Percentiles rank a stretch among this genome's conserved stretches.
These are phyloP conservation scores for Coemansia sp. DNA, from an alignment of 192 early-diverging fungal species.

Conservation along the genomic window DNA sequence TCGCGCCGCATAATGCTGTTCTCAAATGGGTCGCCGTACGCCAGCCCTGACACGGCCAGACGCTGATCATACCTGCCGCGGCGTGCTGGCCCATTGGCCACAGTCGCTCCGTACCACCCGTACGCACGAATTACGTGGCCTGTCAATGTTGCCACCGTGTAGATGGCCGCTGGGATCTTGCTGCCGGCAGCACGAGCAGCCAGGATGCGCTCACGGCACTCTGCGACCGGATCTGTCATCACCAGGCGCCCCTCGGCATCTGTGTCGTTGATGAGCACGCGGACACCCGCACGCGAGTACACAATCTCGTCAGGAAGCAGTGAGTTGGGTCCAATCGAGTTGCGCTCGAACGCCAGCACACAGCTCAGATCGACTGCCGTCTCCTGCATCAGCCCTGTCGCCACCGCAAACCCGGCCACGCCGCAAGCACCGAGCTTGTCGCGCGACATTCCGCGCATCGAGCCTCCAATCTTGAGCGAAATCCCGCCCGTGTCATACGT, in stretches of 20 bases:
- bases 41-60: conserved; percentile 63
- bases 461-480: conserved; percentile 77
- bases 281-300: conserved; percentile 69
- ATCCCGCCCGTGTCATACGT: conserved; percentile 90
- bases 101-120: conserved; percentile 69
- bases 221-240: conserved; percentile 75
- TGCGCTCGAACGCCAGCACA: conserved; percentile 77
- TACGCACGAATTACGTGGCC: conserved; percentile 80
- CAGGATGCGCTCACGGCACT: conserved; percentile 72
- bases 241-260: conserved; percentile 91
- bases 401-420: conserved; percentile 79
- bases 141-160: conserved; percentile 85
- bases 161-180: conserved; percentile 57
- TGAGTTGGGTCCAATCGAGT: conserved; percentile 75
- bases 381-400: conserved; percentile 65
- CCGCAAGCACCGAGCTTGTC: conserved; percentile 88
- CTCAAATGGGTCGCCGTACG: conserved; percentile 79
- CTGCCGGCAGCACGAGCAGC: conserved; percentile 57
- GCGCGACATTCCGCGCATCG: conserved; percentile 86
- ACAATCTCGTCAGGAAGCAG: conserved; percentile 85
- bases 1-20: conserved; percentile 78
- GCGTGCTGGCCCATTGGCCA: conserved; percentile 78
- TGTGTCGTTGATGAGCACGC: conserved; percentile 81
- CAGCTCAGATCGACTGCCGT: conserved; percentile 67
- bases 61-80: conserved; percentile 60